Conservation (phyloP, 2,329 filamentous ascomycete genomes). For the Aspergillus versicolor region DNA sequence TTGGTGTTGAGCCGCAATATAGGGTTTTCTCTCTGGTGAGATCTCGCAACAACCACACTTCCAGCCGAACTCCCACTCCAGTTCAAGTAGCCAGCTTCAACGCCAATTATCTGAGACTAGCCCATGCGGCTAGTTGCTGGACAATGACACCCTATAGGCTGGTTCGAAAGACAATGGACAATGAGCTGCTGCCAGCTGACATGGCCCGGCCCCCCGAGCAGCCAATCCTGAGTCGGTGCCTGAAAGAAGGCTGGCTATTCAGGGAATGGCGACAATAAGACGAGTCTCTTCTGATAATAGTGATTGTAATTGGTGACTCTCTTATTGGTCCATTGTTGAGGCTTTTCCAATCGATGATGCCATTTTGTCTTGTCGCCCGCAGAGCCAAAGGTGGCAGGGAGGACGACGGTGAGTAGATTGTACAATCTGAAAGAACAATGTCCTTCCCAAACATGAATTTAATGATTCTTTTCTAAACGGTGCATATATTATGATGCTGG, state of each 20-base stretch:
- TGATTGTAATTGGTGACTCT: not conserved
- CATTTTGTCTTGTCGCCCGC: too few species aligned
- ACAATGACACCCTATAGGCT: not conserved
- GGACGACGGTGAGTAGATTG: too few species aligned
- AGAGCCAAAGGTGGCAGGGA: too few species aligned
- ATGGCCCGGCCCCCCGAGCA: not conserved
- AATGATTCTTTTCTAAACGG: too few species aligned
- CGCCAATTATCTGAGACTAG: not conserved
- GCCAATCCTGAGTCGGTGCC: not conserved
- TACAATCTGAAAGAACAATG: too few species aligned
- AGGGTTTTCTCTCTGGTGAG: not conserved
- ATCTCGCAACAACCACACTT: not conserved
- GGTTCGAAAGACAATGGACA: not conserved
- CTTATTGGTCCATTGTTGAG: not conserved
- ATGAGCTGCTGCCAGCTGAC: not conserved
- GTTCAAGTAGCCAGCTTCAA: not conserved
- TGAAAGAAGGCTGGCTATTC: not conserved
- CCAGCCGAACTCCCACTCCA: not conserved
- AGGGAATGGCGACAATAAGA: not conserved
- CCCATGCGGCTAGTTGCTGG: not conserved
- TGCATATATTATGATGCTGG: too few species aligned
- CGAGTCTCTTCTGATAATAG: not conserved
- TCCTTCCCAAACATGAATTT: too few species aligned
- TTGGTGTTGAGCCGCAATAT: not conserved
- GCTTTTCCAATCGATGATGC: not conserved